Base-by-base conservation (phyloP, 768 basidiomycete genomes). In the Mycena latifolia region DNA sequence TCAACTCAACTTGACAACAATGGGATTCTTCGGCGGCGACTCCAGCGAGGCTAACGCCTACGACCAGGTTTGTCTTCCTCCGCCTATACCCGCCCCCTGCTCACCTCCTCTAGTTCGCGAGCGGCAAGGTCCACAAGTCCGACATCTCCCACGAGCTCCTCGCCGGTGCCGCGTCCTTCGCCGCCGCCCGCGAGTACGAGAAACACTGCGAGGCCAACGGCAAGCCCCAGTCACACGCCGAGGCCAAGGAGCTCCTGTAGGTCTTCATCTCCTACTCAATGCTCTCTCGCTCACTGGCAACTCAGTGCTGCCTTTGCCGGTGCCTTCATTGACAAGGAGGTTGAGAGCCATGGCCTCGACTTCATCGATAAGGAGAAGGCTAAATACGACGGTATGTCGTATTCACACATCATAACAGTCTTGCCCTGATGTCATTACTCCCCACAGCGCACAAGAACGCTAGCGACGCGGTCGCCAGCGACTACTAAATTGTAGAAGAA, bases 261-360 rank as follows among this genome's bases (percentile, higher is more conserved):
- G 27, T 53, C 45, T 22, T 14, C 45, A 46, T 24, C 20, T 29
- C 22, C 1, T 22, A 18, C 2, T 46, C 24, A 22, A 46, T 22
- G 22, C 14, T 25, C 59, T 27, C 22, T 2, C 6, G 55, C 27
- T 22, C 60, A 4, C 33, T n/a, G 20, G 28, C 48, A 25, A 17
- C 17, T 17, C 35, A 59, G 57, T 14, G 57, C 57, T 22, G 57
- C 62, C 84, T 85, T 53, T 17, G 67, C 56, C 24, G 57, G 28
- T 66, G 81, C 73, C 33, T 82, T 85, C 72, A 64, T 88, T 64
- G 80, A 82, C 63, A 80, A 67, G 59, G 48, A 83, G 17, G 65
- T 84, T 29, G 88, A 89, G 77, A 83, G 84, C 69, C 86, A 82
- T 70, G 88, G 45, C 18, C 82, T 87, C 29, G 83, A 88, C 73